These are phyloP conservation scores for Ophiostoma sp. DNA, from an alignment of 2,329 filamentous ascomycete genomes.

Conservation along the genomic window DNA sequence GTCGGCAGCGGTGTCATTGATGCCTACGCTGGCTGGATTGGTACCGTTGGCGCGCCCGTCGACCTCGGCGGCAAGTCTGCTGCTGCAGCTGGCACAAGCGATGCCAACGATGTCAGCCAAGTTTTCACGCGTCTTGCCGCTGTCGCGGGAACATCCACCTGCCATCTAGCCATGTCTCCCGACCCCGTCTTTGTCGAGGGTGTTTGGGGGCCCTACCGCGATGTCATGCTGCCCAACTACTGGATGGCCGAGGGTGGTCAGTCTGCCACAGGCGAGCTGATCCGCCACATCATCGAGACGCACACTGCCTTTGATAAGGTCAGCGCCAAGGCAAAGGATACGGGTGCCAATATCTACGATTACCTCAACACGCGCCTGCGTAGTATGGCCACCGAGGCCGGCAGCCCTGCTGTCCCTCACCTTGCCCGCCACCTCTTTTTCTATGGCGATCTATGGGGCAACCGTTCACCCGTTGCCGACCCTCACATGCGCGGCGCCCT, in stretches of 20 bases:
- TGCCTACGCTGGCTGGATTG: conserved; percentile 97
- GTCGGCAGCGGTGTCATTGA: conserved; percentile 97
- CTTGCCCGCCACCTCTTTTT: conserved; percentile 95
- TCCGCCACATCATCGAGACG: conserved; percentile 91
- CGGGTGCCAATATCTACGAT: conserved; percentile 87
- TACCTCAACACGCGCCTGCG: conserved; percentile 85
- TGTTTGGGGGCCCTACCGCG: conserved; percentile 95
- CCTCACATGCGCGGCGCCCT: conserved; percentile 87
- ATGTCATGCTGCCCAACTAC: conserved; percentile 83
- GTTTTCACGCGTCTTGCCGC: conserved; percentile 89
- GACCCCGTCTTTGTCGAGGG: conserved; percentile 90
- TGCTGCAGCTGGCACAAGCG: conserved; percentile 64
- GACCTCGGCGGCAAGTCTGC: conserved; percentile 60
- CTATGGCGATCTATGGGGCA: conserved; percentile 96
- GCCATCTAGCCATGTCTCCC: conserved; percentile 91
- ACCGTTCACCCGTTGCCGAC: conserved; percentile 89
- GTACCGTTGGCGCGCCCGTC: conserved; percentile 95
- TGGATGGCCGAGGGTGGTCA: conserved; percentile 99
- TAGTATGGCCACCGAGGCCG: conserved; percentile 62
- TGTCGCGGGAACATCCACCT: conserved; percentile 94
- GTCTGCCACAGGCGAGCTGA: conserved; percentile 87
- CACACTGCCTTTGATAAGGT: conserved; percentile 86
- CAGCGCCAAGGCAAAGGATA: conserved; percentile 63
- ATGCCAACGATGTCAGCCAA: conserved; percentile 85
- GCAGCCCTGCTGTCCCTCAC: conserved; percentile 74